These are phyloP conservation scores for Rhodotorula sp. DNA, from an alignment of 1,284 basidiomycete species.

Conservation along the genomic window DNA sequence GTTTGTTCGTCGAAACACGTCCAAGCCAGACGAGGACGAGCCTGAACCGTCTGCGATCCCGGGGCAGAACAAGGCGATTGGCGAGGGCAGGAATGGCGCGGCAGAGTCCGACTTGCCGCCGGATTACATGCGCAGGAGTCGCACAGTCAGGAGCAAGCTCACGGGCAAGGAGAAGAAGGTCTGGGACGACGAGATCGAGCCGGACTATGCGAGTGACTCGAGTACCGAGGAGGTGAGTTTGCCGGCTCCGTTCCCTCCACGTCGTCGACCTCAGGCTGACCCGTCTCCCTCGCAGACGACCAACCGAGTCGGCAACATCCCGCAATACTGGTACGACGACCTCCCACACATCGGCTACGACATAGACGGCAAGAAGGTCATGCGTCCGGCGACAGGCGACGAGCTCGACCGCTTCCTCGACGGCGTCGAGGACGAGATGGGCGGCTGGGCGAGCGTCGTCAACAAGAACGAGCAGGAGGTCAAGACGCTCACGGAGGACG, in stretches of 20 bases:
- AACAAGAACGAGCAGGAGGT: constrained; percentile 85
- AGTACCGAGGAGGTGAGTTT: constrained; percentile 83
- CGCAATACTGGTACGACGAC: constrained; percentile 99
- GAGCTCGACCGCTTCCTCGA: constrained; percentile 96
- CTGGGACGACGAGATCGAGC: constrained; percentile 85
- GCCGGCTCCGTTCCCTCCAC: constrained; percentile 21
- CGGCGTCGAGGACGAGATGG: constrained; percentile 83
- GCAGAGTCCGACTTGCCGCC: constrained; percentile 44
- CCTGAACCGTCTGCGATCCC: constrained; percentile 35
- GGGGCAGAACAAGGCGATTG: constrained; percentile 46
- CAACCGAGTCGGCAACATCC: constrained; percentile 92
- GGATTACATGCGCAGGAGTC: constrained; percentile 48
- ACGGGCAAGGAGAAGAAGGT: constrained; percentile 85
- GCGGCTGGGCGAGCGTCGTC: constrained; percentile 86
- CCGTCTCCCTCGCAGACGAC: constrained; percentile 59
- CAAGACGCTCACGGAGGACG: constrained; percentile 81
- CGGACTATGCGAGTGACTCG: constrained; percentile 94
- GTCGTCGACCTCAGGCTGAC: constrained; percentile 8
- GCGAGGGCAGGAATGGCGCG: constrained; percentile 45
- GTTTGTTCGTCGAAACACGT: constrained; percentile 44
- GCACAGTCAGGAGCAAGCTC: constrained; percentile 65
- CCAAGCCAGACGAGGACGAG: constrained; percentile 50
- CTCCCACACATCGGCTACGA: constrained; percentile 98
- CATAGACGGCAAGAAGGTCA: constrained; percentile 88
- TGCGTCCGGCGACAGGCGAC: constrained; percentile 91